Evolutionary conservation across 2,329 filamentous ascomycete genomes (phyloP).

Genomic region (Dothistroma pini): DNA sequence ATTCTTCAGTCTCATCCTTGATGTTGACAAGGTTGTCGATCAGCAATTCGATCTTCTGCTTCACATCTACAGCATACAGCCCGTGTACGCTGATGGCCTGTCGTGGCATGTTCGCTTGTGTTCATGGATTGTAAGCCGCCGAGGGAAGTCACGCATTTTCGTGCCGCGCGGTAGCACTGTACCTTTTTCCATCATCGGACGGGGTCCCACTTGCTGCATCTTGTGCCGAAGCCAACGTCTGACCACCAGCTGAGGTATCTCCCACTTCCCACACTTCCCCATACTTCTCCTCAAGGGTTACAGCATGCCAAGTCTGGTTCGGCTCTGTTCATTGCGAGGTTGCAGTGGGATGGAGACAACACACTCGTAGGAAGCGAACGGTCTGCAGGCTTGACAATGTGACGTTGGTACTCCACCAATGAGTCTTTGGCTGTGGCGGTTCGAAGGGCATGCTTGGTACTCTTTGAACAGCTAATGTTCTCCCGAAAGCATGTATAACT

Average conservation of each 20-base stretch:
- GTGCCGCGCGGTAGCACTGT: not conserved
- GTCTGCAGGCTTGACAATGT: not conserved
- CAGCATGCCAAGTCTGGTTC: constrained; percentile 1
- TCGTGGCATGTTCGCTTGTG: constrained; percentile 37
- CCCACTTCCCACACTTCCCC: constrained; percentile 1
- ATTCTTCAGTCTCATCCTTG: constrained; percentile 69
- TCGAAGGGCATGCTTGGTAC: not conserved
- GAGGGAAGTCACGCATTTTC: not conserved
- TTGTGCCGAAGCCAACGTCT: not conserved
- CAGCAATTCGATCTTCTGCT: constrained; percentile 59
- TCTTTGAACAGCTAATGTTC: constrained; percentile 5
- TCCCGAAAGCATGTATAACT: constrained; percentile 13
- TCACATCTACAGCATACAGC: constrained; percentile 44
- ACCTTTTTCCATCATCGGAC: constrained; percentile 5
- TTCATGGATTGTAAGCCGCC: constrained; percentile 6
- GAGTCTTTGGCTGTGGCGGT: not conserved
- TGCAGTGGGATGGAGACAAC: too few species aligned
- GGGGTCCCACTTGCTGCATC: constrained; percentile 7
- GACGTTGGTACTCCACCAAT: constrained; percentile 15
- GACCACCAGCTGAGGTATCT: not conserved
- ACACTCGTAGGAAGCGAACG: not conserved
- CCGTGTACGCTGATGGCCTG: constrained; percentile 34
- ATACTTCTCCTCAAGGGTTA: constrained; percentile 13
- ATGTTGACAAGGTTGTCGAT: constrained; percentile 75
- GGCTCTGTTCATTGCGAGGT: constrained; percentile 5